Base-by-base conservation (phyloP, 108 stramenopile genomes). In the Fistulifera pelliculosa region DNA sequence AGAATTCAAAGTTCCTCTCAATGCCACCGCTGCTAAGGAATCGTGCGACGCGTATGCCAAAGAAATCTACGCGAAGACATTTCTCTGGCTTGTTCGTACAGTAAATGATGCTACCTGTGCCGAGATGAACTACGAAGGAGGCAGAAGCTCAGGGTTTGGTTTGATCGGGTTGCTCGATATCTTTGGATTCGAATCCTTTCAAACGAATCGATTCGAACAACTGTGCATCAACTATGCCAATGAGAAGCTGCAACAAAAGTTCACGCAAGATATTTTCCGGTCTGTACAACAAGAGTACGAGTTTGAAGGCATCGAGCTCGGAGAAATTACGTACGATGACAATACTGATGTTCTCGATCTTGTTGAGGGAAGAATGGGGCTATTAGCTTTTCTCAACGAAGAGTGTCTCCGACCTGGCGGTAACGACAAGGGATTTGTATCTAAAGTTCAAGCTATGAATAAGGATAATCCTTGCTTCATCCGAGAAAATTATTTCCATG, bases 171-270 rank as follows among this genome's bases (percentile, higher is more conserved):
- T 99, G 18, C 74, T 98, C 14, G 96, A 97, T 66, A 97, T 99
- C 60, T 97, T 96, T 68, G 98, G 95, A 6, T 99, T 96, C 55
- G 98, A 99, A 64, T 85, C 87, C 25, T 94, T 94, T 56, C 73
- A 79, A 51, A 69, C 79, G 6, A 93, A 95, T 47, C 62, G 83
- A 17, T 95, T 92, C 52, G 94, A 90, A 58, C 88, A 94, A 52
- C 70, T 96, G 8, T 91, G 87, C 48, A 96, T 96, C 75, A 96
- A 96, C 54, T 96, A 94, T 63, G 80, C 87, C 42, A 96, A 96
- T 47, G 95, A 96, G 61, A 92, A 85, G 52, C 66, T 96, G 38
- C 90, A 96, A 62, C 88, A 90, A 64, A 84, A 91, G 58, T 96
- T 90, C 65, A 96, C 84, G 47, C 74, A 77, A 41, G 83, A 93